phyloP scores from a whole-genome alignment of 495 filamentous ascomycete species.

The Podospora appendiculata region DNA sequence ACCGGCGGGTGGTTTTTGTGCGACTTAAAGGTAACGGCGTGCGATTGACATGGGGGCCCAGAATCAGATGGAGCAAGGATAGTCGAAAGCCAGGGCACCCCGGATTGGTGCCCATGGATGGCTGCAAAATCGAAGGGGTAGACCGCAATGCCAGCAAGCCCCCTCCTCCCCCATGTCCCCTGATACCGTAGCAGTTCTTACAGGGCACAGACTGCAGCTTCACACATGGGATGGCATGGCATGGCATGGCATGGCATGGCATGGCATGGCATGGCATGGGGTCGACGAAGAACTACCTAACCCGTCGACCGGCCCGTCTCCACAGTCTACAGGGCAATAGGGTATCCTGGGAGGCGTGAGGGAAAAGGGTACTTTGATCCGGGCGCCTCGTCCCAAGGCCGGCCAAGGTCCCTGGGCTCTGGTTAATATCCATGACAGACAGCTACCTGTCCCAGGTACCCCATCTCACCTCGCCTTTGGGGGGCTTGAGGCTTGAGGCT shows the following conservation, averaged over 20 bases:
- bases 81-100: constrained; percentile 26
- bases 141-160: constrained; percentile 25
- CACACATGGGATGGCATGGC: neutral
- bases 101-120: constrained; percentile 21
- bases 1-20: constrained; percentile 40
- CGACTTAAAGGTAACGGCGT: constrained; percentile 34
- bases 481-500: too few species aligned
- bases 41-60: constrained; percentile 29
- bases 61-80: constrained; percentile 25
- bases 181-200: constrained; percentile 8
- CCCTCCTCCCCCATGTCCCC: constrained; percentile 14
- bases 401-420: too few species aligned
- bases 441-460: too few species aligned
- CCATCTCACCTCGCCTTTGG: too few species aligned
- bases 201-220: constrained; percentile 15
- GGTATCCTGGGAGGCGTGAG: neutral
- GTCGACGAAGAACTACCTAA: constrained; percentile 1
- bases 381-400: constrained; percentile 7
- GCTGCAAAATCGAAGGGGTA: constrained; percentile 27
- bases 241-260: too few species aligned
- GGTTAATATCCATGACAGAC: too few species aligned
- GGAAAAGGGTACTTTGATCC: constrained; percentile 15
- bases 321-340: neutral
- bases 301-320: constrained; percentile 3
- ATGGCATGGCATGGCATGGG: constrained; percentile 1